Conservation (phyloP, 2,329 filamentous ascomycete species). For the Ophiosphaerella narmari region DNA sequence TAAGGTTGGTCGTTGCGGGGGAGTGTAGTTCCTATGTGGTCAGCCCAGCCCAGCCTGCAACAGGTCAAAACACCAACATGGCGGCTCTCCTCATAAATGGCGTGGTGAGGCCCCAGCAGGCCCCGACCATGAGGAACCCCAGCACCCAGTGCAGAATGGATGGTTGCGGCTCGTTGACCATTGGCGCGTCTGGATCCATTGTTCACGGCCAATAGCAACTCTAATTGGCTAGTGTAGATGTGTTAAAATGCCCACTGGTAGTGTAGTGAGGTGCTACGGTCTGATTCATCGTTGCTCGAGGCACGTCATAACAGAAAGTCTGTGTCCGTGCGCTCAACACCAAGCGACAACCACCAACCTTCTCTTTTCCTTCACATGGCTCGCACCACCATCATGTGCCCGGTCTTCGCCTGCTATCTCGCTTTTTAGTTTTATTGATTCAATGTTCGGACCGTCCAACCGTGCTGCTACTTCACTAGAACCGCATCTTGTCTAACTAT, state of each 20-base stretch:
- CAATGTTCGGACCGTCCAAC: too few relatives aligned
- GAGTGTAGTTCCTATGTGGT: constrained; percentile 61
- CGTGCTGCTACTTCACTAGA: too few relatives aligned
- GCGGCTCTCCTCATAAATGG: constrained; percentile 87
- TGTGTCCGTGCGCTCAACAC: constrained; percentile 1
- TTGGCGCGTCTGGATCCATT: constrained; percentile 40
- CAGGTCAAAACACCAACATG: constrained; percentile 43
- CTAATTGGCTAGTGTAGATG: too few relatives aligned
- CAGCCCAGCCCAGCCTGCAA: not conserved
- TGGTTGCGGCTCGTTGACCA: constrained; percentile 35
- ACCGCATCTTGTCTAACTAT: too few relatives aligned
- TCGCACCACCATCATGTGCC: too few relatives aligned
- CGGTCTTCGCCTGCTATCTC: too few relatives aligned
- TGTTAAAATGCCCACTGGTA: too few relatives aligned
- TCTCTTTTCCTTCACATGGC: too few relatives aligned
- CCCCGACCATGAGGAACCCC: constrained; percentile 86
- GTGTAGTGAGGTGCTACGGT: not conserved
- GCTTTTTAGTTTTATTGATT: too few relatives aligned
- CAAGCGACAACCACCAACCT: not conserved
- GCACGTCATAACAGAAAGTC: too few relatives aligned
- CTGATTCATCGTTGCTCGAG: too few relatives aligned
- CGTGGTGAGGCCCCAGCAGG: constrained; percentile 92
- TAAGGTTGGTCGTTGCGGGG: constrained; percentile 46
- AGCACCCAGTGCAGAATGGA: constrained; percentile 78
- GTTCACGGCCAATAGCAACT: not conserved